Evolutionary conservation across 169 alveolate species (phyloP).

Genomic region (Hepatocystis sp.): DNA sequence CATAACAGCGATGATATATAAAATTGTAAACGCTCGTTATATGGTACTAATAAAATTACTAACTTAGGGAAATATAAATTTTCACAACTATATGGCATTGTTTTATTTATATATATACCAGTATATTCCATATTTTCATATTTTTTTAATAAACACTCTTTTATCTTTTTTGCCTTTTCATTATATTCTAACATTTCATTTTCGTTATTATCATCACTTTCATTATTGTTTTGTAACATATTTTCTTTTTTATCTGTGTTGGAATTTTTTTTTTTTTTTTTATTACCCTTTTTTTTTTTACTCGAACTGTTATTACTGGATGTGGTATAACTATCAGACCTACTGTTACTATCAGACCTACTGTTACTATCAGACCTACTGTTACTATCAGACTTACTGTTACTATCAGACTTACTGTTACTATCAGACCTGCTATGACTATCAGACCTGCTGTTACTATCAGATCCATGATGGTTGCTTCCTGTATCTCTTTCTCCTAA

Average conservation of each 20-base stretch:
- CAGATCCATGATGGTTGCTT: too few relatives aligned
- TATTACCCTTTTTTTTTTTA: too few relatives aligned
- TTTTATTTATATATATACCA: slow-evolving; percentile 30
- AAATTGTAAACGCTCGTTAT: slow-evolving; percentile 37
- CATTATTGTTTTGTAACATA: background rate
- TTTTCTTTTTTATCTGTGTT: background rate
- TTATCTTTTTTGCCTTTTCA: slow-evolving; percentile 3
- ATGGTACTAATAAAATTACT: slow-evolving; percentile 53
- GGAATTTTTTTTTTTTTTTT: too few relatives aligned
- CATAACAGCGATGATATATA: slow-evolving; percentile 46
- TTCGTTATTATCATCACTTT: background rate
- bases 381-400: too few relatives aligned
- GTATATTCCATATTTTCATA: slow-evolving; percentile 20
- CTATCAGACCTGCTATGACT: too few relatives aligned
- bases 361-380: too few relatives aligned
- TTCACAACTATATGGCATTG: slow-evolving; percentile 13
- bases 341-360: too few relatives aligned
- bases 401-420: too few relatives aligned
- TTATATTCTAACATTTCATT: slow-evolving; percentile 5
- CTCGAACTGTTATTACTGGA: too few relatives aligned
- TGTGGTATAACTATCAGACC: too few relatives aligned
- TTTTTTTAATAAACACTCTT: slow-evolving; percentile 5
- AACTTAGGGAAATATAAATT: slow-evolving; percentile 39
- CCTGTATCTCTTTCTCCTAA: too few relatives aligned
- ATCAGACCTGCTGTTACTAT: too few relatives aligned